Percentiles rank a stretch among this genome's conserved stretches.
Evolutionary conservation across 345 rosid genomes (phyloP).

Genomic region (Brassica napus): Da-Ae NC_063447.1:18890001-18890500

Average conservation of each 20-base stretch:
- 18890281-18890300: constrained; percentile 5
- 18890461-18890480: constrained; percentile 44
- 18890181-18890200: constrained; percentile 61
- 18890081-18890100: not conserved
- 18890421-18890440: constrained; percentile 65
- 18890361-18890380: constrained; percentile 77
- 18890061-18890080: not conserved
- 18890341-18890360: constrained; percentile 54
- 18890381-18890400: constrained; percentile 65
- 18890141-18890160: constrained; percentile 32
- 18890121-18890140: constrained; percentile 50
- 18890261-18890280: constrained; percentile 71
- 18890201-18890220: constrained; percentile 50
- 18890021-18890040: not conserved
- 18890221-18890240: constrained; percentile 63
- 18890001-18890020: constrained; percentile 47
- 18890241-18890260: constrained; percentile 64
- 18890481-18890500: constrained; percentile 61
- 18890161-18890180: constrained; percentile 70
- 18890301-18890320: constrained; percentile 56
- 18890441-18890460: constrained; percentile 36
- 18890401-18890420: constrained; percentile 56
- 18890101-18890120: constrained; percentile 62
- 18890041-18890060: not conserved
- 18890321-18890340: constrained; percentile 54